Base-by-base conservation (phyloP, 805 yeast species). In the Clavispora carvajalis region DNA sequence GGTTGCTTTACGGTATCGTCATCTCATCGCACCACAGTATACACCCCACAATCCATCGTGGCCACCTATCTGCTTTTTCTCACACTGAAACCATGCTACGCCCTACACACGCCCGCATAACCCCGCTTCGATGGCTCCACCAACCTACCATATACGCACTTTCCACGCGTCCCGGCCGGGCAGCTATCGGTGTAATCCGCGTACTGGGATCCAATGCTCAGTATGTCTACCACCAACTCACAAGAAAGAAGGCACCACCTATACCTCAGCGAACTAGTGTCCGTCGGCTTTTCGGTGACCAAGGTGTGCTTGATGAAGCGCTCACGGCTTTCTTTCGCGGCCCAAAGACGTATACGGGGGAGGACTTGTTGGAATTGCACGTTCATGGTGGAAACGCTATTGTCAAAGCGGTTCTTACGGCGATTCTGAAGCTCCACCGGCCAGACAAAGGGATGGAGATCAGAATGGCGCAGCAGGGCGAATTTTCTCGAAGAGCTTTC, bases 381-480 rank as follows among this genome's bases (percentile, higher is more conserved):
- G 61, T 86, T 2, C 99, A 93, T 60, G 99, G 99, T 3, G 97
- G 98, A 4, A 79, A 74, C 10, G 96, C 98, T 0, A 87, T 91
- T 1, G 76, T 86, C 2, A 68, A 71, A 36, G 74, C 88, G 0
- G 85, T 90, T 0, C 53, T 90, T 36, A 65, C 65, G 4, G 80
- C 95, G 0, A 79, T 93, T 5, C 66, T 69, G 29, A 39, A 52
- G 0, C 49, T 83, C 5, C 85, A 84, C 51, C 60, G 71, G 5
- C 71, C 74, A 0, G 54, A 59, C 0, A 43, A 52, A 1, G 69
- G 69, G 3, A 47, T 62, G 5, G 42, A 51, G 12, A 77, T 91
- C 11, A 58, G 98, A 39, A 80, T 83, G 57, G 99, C 99, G 0
- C 91, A 85, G 53, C 81, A 88, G 7, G 99, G 99, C 7, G 99